Evolutionary conservation across 2,329 filamentous ascomycete genomes (phyloP), one percentile per base, ranked within the genome.

Genomic region (Byssochlamys sp.): DNA sequence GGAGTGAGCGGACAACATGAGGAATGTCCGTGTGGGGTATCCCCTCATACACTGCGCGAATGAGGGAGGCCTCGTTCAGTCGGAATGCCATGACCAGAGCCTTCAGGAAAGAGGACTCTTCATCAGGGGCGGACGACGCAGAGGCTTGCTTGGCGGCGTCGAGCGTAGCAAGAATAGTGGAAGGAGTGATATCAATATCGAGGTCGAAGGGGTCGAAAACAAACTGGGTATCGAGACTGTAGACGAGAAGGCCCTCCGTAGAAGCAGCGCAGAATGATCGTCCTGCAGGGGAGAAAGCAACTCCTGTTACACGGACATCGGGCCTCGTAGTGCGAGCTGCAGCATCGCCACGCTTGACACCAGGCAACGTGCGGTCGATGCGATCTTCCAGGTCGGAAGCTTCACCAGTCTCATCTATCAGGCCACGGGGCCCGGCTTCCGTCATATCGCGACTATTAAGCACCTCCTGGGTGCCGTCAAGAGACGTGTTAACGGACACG

Each of bases 21-120:
- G 82, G 69, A 52, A 97, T 88, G 63, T 92, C 87, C 1, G 79
- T 73, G 49, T 87, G 80, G 1, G 94, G 91, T 26, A 92, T 87
- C 1, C 84, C 82, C 73, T 95, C 87, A 75, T 96, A 97, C 19
- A 96, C 89, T 56, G 85, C 85, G 65, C 88, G 88, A 60, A 96
- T 84, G 52, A 99, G 80, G 25, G 85, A 84, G 3, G 85, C 81
- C 71, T 95, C 90, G 75, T 96, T 96, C 58, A 99, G 85, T 4
- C 95, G 88, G 80, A 99, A 99, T 1, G 91, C 88, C 94, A 99
- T 99, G 62, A 96, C 86, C 4, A 99, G 78, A 0, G 94, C 92
- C 75, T 94, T 95, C 62, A 97, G 82, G 72, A 89, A 95, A 7
- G 71, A 66, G 4, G 63, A 70, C 69, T 96, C 89, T 61, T 91